phyloP scores from a whole-genome alignment of 108 stramenopile genomes.

The Cyclotella choctawhatcheeana region DNA sequence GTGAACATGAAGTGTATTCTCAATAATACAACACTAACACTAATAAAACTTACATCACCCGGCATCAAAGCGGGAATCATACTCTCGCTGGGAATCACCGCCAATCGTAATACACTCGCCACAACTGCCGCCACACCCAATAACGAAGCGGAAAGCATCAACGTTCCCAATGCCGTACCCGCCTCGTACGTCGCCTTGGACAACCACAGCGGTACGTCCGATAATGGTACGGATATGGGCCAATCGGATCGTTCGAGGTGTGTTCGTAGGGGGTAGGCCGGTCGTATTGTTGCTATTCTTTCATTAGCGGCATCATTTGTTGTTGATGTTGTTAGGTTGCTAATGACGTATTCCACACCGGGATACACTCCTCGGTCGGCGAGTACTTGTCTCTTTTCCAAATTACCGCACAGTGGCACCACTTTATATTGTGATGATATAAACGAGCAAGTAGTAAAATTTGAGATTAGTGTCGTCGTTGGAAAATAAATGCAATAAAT shows the following conservation, averaged over 20 bases:
- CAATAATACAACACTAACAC: background rate
- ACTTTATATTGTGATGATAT: too few species aligned
- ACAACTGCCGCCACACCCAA: conserved; percentile 50
- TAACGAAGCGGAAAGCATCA: conserved; percentile 41
- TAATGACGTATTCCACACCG: conserved; percentile 62
- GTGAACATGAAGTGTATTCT: background rate
- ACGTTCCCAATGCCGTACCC: conserved; percentile 59
- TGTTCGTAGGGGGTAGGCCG: conserved; percentile 57
- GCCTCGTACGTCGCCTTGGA: conserved; percentile 62
- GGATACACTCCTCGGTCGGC: conserved; percentile 61
- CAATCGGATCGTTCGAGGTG: conserved; percentile 67
- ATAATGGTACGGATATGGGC: conserved; percentile 51
- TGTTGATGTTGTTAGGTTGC: conserved; percentile 15
- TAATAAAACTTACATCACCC: conserved; percentile 43
- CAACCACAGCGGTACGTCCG: conserved; percentile 65
- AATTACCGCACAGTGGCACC: conserved; percentile 58
- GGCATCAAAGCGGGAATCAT: conserved; percentile 65
- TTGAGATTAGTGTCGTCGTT: too few species aligned
- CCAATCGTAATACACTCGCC: conserved; percentile 48
- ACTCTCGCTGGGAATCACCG: conserved; percentile 54
- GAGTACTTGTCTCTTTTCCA: conserved; percentile 53
- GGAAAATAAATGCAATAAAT: too few species aligned
- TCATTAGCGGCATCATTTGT: background rate
- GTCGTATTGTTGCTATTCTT: conserved; percentile 46
- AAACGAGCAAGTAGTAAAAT: too few species aligned